Evolutionary conservation across 1,139 yeast species (phyloP).

Genomic region (Geotrichum candidum): DNA sequence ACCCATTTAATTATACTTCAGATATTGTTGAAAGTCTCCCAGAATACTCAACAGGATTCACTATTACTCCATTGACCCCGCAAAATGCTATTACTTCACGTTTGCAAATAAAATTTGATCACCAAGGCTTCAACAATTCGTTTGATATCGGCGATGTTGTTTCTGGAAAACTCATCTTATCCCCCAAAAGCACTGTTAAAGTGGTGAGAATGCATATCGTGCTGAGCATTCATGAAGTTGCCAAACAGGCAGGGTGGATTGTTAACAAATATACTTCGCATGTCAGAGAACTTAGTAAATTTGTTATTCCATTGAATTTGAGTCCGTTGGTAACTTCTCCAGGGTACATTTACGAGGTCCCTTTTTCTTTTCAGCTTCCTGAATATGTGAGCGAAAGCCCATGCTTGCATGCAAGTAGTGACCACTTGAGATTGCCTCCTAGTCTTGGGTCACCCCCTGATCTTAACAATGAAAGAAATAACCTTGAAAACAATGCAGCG

Average conservation of each 20-base stretch:
- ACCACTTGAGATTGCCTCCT: slow-evolving; percentile 4
- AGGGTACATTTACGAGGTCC: background rate
- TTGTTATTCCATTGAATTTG: background rate
- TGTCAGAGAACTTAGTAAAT: background rate
- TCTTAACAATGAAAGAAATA: background rate
- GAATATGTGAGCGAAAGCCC: background rate
- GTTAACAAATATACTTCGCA: background rate
- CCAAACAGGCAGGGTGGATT: background rate
- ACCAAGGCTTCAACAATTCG: background rate
- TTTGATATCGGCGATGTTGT: background rate
- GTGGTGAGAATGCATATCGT: background rate
- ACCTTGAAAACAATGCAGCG: background rate
- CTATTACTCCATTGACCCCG: background rate
- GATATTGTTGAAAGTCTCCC: background rate
- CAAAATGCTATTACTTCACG: background rate
- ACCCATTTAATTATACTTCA: background rate
- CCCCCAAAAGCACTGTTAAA: background rate
- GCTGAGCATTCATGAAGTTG: background rate
- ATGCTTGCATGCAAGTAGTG: background rate
- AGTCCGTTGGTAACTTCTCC: background rate
- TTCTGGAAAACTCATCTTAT: background rate
- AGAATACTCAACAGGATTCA: background rate
- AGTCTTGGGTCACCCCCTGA: slow-evolving; percentile 2
- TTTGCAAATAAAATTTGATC: background rate
- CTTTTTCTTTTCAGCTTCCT: slow-evolving; percentile 5